A percentile compares a stretch with the other conserved stretches of the same genome.
Evolutionary conservation across 2,329 filamentous ascomycete species (phyloP).

Genomic region (Colletotrichum simmondsii): DNA sequence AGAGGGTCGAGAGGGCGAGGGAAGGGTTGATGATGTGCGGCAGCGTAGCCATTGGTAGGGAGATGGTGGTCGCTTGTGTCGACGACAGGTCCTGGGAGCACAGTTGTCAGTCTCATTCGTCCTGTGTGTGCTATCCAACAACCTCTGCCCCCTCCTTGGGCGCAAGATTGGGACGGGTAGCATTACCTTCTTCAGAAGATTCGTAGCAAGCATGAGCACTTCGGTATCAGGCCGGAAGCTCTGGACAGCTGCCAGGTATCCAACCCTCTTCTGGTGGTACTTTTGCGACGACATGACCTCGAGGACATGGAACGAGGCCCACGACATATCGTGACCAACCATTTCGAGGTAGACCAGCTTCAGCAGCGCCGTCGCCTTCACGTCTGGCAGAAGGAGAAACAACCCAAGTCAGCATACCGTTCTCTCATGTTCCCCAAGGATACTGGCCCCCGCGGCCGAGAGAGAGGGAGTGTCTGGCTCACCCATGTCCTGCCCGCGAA

Average conservation of each 20-base stretch:
- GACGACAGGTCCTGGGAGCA: slow-evolving; percentile 75
- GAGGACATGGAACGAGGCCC: slow-evolving; percentile 97
- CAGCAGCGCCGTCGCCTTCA: slow-evolving; percentile 94
- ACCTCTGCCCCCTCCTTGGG: too few relatives aligned
- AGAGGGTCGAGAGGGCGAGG: slow-evolving; percentile 87
- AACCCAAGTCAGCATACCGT: slow-evolving; percentile 22
- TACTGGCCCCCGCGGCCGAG: not conserved
- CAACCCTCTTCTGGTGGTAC: slow-evolving; percentile 93
- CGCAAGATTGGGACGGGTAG: not conserved
- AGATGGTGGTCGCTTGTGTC: slow-evolving; percentile 79
- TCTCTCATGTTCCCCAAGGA: not conserved
- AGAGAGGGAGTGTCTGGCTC: slow-evolving; percentile 46
- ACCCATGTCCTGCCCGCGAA: slow-evolving; percentile 94
- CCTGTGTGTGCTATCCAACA: not conserved
- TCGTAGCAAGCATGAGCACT: slow-evolving; percentile 96
- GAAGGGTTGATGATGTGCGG: slow-evolving; percentile 95
- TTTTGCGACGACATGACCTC: slow-evolving; percentile 99
- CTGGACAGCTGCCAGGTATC: slow-evolving; percentile 94
- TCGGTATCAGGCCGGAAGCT: slow-evolving; percentile 96
- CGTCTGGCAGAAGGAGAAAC: slow-evolving; percentile 64
- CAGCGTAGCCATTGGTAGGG: slow-evolving; percentile 88
- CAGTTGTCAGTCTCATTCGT: slow-evolving; percentile 6
- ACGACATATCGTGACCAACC: slow-evolving; percentile 99
- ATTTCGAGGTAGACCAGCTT: slow-evolving; percentile 99
- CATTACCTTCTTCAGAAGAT: slow-evolving; percentile 88